Evolutionary conservation across 306 rosid genomes (phyloP), one percentile per base, ranked within the genome.

Genomic region (Lathyrus oleraceus): DNA sequence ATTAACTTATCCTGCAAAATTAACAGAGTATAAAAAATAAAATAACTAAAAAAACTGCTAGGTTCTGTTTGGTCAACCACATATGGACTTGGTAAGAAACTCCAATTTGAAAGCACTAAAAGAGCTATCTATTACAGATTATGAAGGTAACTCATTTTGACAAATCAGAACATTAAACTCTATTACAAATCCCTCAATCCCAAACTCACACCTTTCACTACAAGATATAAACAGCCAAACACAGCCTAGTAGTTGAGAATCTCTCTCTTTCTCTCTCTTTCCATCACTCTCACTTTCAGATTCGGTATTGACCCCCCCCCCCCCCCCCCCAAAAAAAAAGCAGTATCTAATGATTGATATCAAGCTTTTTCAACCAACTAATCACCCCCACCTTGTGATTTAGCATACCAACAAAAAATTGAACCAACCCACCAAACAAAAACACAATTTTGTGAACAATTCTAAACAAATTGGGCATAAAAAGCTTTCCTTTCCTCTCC

Each of bases 1-100:
- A 25, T 52, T 23, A 60, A 65, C 69, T 74, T 71, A 72, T 36
- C 40, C 7, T 17, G 70, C 65, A 65, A 39, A 19, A 59, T 49
- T 67, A 21, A 42, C 59, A 15, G 56, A 62, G 17, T 2, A 45
- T 68, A 67, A 67, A 43, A 49, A 48, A 69, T 6, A 38, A 44
- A 7, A 30, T 7, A 30, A 52, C 68, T 1, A 44, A 59, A 63
- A 56, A 45, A 6, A 14, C 2, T 13, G 20, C 32, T 56, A 63
- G 73, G 69, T 27, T 51, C 81, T 58, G 75, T 75, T 72, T 79
- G 73, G 71, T 58, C 78, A 74, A 73, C 70, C 74, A 66, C 10
- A 60, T 64, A 35, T 38, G 64, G 74, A 84, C 75, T 69, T 16
- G 27, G 54, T 65, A 53, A 64, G 71, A 54, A 62, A 65, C 60